Evolutionary conservation across 1,139 yeast species (phyloP), one percentile per base, ranked within the genome.

Genomic region (Candida tropicalis): DNA sequence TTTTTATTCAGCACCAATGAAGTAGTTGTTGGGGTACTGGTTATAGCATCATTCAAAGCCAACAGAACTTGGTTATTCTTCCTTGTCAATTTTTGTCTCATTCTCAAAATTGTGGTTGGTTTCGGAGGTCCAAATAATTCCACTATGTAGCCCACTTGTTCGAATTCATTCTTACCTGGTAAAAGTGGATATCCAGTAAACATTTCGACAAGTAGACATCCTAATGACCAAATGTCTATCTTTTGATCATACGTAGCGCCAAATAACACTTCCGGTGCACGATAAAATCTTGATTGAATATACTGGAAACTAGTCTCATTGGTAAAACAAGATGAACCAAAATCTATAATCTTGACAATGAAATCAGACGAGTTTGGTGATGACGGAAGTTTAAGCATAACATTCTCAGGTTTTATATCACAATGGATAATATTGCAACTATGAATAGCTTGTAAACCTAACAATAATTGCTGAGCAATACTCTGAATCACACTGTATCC

Each of bases 181-280:
- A 87, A 77, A 22, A 87, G 56, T 0, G 95, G 93, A 26, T 62
- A 58, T 0, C 95, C 96, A 0, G 81, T 73, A 42, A 72, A 75
- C 39, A 87, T 59, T 57, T 87, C 96, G 1, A 82, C 79, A 13
- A 84, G 61, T 33, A 87, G 78, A 44, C 91, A 78, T 0, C 87
- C 93, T 48, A 84, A 64, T 4, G 93, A 84, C 96, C 96, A 87
- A 49, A 87, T 77, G 59, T 87, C 96, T 43, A 87, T 86, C 53
- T 79, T 79, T 23, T 75, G 70, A 44, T 79, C 73, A 60, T 89
- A 89, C 25, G 80, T 74, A 46, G 89, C 82, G 2, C 96, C 97
- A n/a, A 88, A 57, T 32, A 87, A 69, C 3, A 89, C 90, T 59
- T 89, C 97, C 0, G 97, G 90, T 12, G 88, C 85, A 43, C 88